phyloP scores from a whole-genome alignment of 75 land plant genomes.

The Selaginella moellendorffii region DNA sequence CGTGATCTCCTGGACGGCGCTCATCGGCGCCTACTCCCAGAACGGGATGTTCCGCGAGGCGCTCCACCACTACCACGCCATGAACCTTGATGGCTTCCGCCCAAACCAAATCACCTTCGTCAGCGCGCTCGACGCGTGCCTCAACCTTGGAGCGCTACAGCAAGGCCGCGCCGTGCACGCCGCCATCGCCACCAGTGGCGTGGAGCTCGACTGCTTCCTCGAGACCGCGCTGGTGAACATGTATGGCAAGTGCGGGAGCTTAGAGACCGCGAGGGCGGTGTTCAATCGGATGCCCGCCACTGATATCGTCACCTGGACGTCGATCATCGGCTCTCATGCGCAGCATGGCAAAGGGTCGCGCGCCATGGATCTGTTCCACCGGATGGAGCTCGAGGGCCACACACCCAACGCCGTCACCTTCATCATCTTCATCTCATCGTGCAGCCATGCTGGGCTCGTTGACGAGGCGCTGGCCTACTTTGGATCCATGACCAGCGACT shows the following conservation, averaged over 20 bases:
- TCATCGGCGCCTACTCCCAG: neutral
- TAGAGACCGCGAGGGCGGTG: neutral
- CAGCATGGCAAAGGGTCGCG: neutral
- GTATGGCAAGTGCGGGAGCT: neutral
- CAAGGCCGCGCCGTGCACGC: neutral
- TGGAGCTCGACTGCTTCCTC: neutral
- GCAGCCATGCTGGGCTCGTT: constrained; percentile 49
- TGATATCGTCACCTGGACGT: neutral
- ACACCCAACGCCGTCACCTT: constrained; percentile 40
- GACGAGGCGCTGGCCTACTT: constrained; percentile 36
- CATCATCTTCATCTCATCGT: constrained; percentile 45
- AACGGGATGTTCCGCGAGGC: neutral
- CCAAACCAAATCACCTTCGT: neutral
- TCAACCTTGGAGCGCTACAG: neutral
- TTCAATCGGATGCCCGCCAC: neutral
- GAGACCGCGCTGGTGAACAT: neutral
- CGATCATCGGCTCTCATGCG: neutral
- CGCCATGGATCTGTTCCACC: constrained; percentile 3
- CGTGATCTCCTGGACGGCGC: constrained; percentile 1
- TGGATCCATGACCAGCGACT: constrained; percentile 27
- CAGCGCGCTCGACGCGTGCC: neutral
- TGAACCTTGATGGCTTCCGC: neutral
- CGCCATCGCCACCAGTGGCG: neutral
- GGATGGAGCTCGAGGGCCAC: constrained; percentile 3
- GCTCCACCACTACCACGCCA: neutral